phyloP scores from a whole-genome alignment of 179 eudicot genomes.

The Actinidia chinensis region DNA sequence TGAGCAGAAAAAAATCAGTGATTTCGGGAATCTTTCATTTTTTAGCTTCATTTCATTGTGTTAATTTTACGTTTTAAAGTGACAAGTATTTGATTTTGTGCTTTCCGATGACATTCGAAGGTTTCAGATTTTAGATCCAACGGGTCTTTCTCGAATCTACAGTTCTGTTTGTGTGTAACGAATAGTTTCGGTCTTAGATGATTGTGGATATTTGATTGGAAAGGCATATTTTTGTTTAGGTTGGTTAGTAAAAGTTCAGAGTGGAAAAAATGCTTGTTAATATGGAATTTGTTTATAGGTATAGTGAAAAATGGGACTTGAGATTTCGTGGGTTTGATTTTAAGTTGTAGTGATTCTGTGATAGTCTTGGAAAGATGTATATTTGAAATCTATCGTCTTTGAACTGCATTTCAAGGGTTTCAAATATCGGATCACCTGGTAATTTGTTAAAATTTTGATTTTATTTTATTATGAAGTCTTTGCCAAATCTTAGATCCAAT shows the following conservation, averaged over 20 bases:
- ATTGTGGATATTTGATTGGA: no score
- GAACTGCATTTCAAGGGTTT: not conserved
- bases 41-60: not conserved
- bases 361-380: not conserved
- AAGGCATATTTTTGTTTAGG: no score
- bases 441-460: not conserved
- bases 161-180: no score
- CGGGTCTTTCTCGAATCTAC: no score
- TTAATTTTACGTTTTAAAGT: not conserved
- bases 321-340: no score
- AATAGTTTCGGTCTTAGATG: no score
- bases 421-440: slow-evolving; percentile 4
- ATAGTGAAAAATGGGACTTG: no score
- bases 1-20: not conserved
- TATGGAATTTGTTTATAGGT: no score
- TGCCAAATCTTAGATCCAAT: not conserved
- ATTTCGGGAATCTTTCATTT: not conserved
- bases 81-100: not conserved
- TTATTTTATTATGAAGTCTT: not conserved
- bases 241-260: no score
- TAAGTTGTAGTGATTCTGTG: not conserved
- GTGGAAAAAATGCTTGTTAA: no score
- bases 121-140: no score
- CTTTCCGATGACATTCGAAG: no score
- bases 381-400: not conserved